Evolutionary conservation across 495 filamentous ascomycete genomes (phyloP).

Genomic region (Coniosporium apollinis): DNA sequence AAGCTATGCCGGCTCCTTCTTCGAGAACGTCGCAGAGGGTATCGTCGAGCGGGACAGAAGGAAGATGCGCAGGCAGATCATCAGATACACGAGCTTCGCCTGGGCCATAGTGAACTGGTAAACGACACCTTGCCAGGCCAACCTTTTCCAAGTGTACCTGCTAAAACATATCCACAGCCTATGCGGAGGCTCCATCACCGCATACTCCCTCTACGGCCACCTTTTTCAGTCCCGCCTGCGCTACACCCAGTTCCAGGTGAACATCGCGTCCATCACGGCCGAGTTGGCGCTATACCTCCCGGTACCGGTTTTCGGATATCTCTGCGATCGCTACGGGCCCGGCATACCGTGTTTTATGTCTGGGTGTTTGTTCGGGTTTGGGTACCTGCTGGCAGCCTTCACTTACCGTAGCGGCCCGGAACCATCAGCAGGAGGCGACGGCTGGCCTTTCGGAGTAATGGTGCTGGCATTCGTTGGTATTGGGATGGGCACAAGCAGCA

Average conservation of each 20-base stretch:
- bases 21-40: slow-evolving; percentile 43
- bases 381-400: slow-evolving; percentile 71
- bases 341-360: slow-evolving; percentile 55
- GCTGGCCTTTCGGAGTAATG: slow-evolving; percentile 70
- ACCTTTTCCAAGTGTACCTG: too few relatives aligned
- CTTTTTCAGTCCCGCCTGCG: slow-evolving; percentile 66
- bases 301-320: slow-evolving; percentile 72
- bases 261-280: slow-evolving; percentile 67
- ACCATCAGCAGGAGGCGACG: slow-evolving; percentile 35
- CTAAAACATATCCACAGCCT: slow-evolving; percentile 36
- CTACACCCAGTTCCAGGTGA: slow-evolving; percentile 83
- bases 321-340: slow-evolving; percentile 78
- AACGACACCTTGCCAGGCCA: too few relatives aligned
- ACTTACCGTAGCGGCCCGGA: slow-evolving; percentile 51
- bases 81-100: slow-evolving; percentile 38
- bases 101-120: slow-evolving; percentile 46
- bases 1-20: slow-evolving; percentile 38
- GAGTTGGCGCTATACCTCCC: slow-evolving; percentile 79
- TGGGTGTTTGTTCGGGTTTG: slow-evolving; percentile 53
- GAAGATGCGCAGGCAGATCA: slow-evolving; percentile 32
- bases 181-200: slow-evolving; percentile 68
- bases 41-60: slow-evolving; percentile 40
- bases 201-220: slow-evolving; percentile 83
- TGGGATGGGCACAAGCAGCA: slow-evolving; percentile 64
- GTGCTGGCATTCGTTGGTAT: slow-evolving; percentile 62